phyloP scores from a whole-genome alignment of 192 early-diverging fungal genomes.

The Gamsiella multidivaricata region DNA sequence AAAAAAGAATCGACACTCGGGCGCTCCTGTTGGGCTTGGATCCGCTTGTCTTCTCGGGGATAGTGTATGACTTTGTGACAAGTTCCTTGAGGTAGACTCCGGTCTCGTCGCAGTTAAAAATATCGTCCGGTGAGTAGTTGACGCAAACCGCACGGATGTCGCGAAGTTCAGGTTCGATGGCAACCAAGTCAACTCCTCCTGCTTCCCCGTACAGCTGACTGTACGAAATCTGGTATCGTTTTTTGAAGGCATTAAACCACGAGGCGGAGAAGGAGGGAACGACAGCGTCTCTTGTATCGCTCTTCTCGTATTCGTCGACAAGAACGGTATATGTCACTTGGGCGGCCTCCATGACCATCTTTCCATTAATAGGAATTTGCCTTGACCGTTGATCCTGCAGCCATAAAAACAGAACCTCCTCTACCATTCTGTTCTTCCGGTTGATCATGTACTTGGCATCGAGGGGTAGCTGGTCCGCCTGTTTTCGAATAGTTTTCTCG shows the following conservation, averaged over 20 bases:
- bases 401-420: background rate
- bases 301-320: too few species aligned
- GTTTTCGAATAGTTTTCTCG: too few species aligned
- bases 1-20: conserved; percentile 15
- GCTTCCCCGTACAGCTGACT: conserved; percentile 8
- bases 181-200: conserved; percentile 6
- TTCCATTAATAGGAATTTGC: background rate
- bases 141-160: background rate
- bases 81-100: conserved; percentile 16
- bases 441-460: conserved; percentile 3
- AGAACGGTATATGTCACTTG: background rate
- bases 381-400: conserved; percentile 1
- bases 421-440: background rate
- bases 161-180: conserved; percentile 5
- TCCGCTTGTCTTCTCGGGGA: background rate
- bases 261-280: conserved; percentile 1
- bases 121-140: conserved; percentile 1
- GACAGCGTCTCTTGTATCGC: background rate
- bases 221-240: background rate
- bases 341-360: background rate
- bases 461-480: too few species aligned
- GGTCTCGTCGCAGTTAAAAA: conserved; percentile 19
- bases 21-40: conserved; percentile 8
- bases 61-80: conserved; percentile 8
- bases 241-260: conserved; percentile 17